Evolutionary conservation across 208 protist species (phyloP).

Genomic region (Blastocrithidia nonstop): DNA sequence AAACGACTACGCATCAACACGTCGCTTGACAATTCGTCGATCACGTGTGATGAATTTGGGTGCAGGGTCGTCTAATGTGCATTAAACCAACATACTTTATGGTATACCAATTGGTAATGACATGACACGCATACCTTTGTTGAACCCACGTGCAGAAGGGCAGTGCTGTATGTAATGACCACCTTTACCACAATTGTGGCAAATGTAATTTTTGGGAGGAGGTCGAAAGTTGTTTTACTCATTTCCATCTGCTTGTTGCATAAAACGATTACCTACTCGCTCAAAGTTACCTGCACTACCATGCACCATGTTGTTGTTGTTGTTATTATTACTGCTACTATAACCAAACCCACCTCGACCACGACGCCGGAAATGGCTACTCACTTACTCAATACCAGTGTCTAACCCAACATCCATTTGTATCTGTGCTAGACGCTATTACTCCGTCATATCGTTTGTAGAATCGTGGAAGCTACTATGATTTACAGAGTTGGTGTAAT

Average conservation of each 20-base stretch:
- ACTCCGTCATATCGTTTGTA: slow-evolving; percentile 33
- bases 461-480: slow-evolving; percentile 1
- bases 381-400: slow-evolving; percentile 58
- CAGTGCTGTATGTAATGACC: slow-evolving; percentile 80
- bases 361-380: slow-evolving; percentile 13
- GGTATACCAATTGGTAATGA: slow-evolving; percentile 73
- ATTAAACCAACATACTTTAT: slow-evolving; percentile 74
- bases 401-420: slow-evolving; percentile 52
- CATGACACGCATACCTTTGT: slow-evolving; percentile 32
- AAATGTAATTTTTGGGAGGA: slow-evolving; percentile 66
- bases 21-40: slow-evolving; percentile 57
- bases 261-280: slow-evolving; percentile 3
- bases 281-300: slow-evolving; percentile 8
- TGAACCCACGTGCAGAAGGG: slow-evolving; percentile 36
- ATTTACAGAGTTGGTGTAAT: neutral
- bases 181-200: slow-evolving; percentile 78
- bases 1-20: slow-evolving; percentile 48
- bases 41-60: slow-evolving; percentile 80
- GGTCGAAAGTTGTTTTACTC: slow-evolving; percentile 49
- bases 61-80: slow-evolving; percentile 75
- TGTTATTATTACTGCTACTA: neutral
- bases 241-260: slow-evolving; percentile 12
- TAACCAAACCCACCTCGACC: slow-evolving; percentile 5
- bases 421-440: slow-evolving; percentile 67
- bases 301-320: neutral